Base-by-base conservation (phyloP, 805 yeast genomes). In the Candida gorgasii region DNA sequence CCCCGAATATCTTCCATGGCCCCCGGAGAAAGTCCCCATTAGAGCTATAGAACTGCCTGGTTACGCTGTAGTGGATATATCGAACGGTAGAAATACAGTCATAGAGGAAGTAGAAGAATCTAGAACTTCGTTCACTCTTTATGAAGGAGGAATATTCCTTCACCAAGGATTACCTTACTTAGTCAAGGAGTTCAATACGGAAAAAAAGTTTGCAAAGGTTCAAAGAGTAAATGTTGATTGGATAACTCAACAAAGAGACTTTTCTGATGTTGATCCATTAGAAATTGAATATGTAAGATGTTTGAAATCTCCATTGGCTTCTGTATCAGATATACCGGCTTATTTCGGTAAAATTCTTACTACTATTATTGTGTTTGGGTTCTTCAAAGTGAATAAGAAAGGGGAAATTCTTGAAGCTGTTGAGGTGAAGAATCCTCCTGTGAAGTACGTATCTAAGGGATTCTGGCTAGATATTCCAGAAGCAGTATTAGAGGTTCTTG, bases 81-180 rank as follows among this genome's bases (percentile, higher is more conserved):
- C 97, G 0, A 82, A 84, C 52, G 80, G 80, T 22, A 67, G 89
- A 41, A 86, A 87, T 57, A 65, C 78, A 5, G 84, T 92, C 2
- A 83, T 93, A 23, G 99, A 93, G 62, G 90, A 85, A 52, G 78
- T 93, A 15, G 98, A 93, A 56, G 87, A 86, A 5, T 82, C 88
- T 29, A 73, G 99, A 54, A 87, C 95, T 0, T 83, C 89, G 42
- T 93, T 93, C 61, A 89, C 98, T 0, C 58, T 92, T 1, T 93
- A 93, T 61, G 83, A 78, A 55, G 99, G 99, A 1, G 99, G 93
- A 0, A 89, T 93, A 2, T 89, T 86, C 51, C 77, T 92, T 32
- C 97, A 93, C 58, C 98, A 93, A 62, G 99, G 99, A 5, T 75
- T 79, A 48, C 88, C 97, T 0, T 92, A 89, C 54, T 61, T 93